Evolutionary conservation across 2,329 filamentous ascomycete species (phyloP).

Genomic region (Cadophora luteo-olivacea): DNA sequence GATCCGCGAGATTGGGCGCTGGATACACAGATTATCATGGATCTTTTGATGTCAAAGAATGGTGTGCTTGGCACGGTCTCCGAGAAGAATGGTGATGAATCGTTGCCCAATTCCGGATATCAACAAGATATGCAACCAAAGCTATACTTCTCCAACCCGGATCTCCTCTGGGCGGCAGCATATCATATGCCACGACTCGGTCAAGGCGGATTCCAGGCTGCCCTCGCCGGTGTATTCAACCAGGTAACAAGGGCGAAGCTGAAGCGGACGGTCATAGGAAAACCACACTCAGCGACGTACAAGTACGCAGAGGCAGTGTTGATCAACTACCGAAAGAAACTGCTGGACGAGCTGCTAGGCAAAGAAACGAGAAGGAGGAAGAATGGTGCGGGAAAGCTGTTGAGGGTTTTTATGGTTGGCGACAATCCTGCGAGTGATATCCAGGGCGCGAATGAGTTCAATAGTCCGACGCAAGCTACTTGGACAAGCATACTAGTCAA

Average conservation of each 20-base stretch:
- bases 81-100: slow-evolving; percentile 67
- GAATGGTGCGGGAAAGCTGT: slow-evolving; percentile 56
- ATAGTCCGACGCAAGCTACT: slow-evolving; percentile 68
- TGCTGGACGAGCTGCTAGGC: slow-evolving; percentile 32
- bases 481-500: slow-evolving; percentile 81
- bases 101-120: slow-evolving; percentile 77
- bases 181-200: slow-evolving; percentile 88
- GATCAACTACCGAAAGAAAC: slow-evolving; percentile 57
- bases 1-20: slow-evolving; percentile 96
- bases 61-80: slow-evolving; percentile 85
- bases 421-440: slow-evolving; percentile 93
- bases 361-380: slow-evolving; percentile 31
- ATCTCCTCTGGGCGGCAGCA: slow-evolving; percentile 86
- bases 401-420: slow-evolving; percentile 90
- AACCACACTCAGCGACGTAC: slow-evolving; percentile 81
- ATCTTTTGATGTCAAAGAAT: slow-evolving; percentile 79
- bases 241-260: slow-evolving; percentile 69
- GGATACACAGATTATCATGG: slow-evolving; percentile 83
- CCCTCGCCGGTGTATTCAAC: slow-evolving; percentile 80
- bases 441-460: slow-evolving; percentile 79
- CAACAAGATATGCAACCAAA: slow-evolving; percentile 81
- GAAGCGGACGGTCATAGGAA: slow-evolving; percentile 75
- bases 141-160: slow-evolving; percentile 88
- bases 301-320: slow-evolving; percentile 82
- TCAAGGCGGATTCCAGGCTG: slow-evolving; percentile 88